phyloP scores from a whole-genome alignment of 2,329 filamentous ascomycete species.

The Orbilia quercus region DNA sequence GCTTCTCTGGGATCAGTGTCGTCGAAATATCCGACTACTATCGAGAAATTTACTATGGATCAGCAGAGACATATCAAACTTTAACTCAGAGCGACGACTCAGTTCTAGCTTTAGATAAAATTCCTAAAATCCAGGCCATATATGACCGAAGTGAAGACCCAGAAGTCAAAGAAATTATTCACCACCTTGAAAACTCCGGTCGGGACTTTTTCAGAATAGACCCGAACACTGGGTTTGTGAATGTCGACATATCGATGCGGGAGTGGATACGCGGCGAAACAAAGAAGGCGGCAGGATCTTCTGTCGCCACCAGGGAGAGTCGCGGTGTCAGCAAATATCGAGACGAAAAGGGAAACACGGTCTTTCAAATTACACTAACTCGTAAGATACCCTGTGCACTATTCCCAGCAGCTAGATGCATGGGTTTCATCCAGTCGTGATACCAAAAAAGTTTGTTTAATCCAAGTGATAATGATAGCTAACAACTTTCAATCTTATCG shows the following conservation, averaged over 20 bases:
- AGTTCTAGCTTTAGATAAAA: too few species aligned
- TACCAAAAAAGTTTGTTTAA: background rate
- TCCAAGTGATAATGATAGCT: background rate
- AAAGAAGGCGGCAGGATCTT: background rate
- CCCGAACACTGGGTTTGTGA: background rate
- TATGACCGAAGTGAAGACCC: slow-evolving; percentile 9
- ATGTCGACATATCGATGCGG: slow-evolving; percentile 42
- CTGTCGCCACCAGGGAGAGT: background rate
- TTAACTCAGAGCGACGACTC: too few species aligned
- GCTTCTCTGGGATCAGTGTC: slow-evolving; percentile 24
- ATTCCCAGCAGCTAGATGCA: too few species aligned
- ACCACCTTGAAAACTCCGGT: slow-evolving; percentile 17
- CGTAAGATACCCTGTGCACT: slow-evolving; percentile 4
- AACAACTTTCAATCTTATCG: background rate
- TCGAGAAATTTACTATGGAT: slow-evolving; percentile 17
- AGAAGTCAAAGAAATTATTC: slow-evolving; percentile 37
- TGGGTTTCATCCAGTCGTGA: background rate
- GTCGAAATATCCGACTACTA: slow-evolving; percentile 49
- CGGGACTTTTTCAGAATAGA: slow-evolving; percentile 39
- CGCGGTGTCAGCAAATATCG: slow-evolving; percentile 16
- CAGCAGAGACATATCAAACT: too few species aligned
- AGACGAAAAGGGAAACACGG: slow-evolving; percentile 15
- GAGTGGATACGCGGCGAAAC: slow-evolving; percentile 32
- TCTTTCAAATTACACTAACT: slow-evolving; percentile 26
- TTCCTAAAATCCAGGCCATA: too few species aligned